phyloP scores from a whole-genome alignment of 1,284 basidiomycete genomes.

The Sanghuangporus weigelae region DNA sequence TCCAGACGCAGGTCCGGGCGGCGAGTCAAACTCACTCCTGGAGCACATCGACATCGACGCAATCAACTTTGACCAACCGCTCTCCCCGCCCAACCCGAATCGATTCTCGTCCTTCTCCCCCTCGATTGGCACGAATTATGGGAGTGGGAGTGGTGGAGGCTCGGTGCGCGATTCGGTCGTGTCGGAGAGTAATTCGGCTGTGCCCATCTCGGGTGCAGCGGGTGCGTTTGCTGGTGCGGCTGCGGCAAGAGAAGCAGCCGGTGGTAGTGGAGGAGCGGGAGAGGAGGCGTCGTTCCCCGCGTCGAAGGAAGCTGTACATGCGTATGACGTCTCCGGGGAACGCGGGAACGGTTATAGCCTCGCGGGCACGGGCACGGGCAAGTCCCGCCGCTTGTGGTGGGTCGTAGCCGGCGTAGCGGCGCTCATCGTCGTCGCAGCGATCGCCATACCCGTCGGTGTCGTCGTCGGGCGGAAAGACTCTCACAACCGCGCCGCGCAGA shows the following conservation, averaged over 20 bases:
- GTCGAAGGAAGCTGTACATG: neutral
- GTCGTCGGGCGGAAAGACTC: conserved; percentile 5
- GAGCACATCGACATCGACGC: neutral
- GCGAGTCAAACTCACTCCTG: neutral
- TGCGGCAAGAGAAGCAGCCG: neutral
- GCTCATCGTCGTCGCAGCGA: conserved; percentile 13
- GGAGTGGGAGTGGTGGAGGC: neutral
- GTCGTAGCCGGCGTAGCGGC: neutral
- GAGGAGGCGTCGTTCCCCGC: neutral
- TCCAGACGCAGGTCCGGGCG: neutral
- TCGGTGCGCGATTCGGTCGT: conserved; percentile 9
- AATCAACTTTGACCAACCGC: conserved; percentile 1
- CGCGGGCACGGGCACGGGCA: neutral
- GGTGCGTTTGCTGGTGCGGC: neutral
- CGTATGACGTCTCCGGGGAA: neutral
- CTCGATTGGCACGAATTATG: neutral
- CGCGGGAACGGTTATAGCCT: neutral
- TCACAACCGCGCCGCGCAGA: neutral
- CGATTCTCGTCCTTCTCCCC: conserved; percentile 6
- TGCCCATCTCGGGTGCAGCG: neutral
- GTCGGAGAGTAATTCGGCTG: neutral
- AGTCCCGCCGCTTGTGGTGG: conserved; percentile 1
- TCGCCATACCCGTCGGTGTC: conserved; percentile 14
- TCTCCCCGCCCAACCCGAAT: conserved; percentile 13
- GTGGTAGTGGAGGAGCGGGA: neutral